phyloP scores from a whole-genome alignment of 2,329 filamentous ascomycete species.

The Colletotrichum cuscutae region DNA sequence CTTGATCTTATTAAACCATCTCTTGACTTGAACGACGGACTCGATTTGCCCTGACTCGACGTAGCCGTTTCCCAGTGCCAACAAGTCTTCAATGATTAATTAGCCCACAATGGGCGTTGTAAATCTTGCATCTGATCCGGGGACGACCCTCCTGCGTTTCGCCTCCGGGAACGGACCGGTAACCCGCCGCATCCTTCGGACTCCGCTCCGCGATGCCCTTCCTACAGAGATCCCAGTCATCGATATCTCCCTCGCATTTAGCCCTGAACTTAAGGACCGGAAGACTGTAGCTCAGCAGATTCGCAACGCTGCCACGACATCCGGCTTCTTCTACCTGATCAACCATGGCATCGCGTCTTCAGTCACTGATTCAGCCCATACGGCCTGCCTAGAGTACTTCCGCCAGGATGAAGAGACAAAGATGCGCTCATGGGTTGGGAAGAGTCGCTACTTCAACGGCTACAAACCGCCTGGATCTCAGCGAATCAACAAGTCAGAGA shows the following conservation, averaged over 20 bases:
- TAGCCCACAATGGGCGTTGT: not conserved
- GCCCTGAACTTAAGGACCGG: constrained; percentile 46
- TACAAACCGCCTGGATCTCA: constrained; percentile 54
- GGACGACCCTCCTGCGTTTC: constrained; percentile 45
- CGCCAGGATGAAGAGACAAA: constrained; percentile 56
- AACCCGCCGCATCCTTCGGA: constrained; percentile 46
- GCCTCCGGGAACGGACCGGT: constrained; percentile 50
- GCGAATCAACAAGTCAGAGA: constrained; percentile 61
- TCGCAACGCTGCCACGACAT: constrained; percentile 57
- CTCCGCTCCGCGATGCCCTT: constrained; percentile 49
- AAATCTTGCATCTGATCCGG: not conserved
- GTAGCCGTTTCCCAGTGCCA: not conserved
- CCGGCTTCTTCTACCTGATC: constrained; percentile 66
- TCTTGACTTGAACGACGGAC: not conserved
- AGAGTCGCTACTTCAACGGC: constrained; percentile 58
- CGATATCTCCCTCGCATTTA: constrained; percentile 56
- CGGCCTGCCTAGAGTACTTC: constrained; percentile 57
- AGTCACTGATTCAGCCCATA: constrained; percentile 43
- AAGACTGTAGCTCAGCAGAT: constrained; percentile 53
- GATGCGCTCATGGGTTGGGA: constrained; percentile 45
- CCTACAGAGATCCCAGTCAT: constrained; percentile 63
- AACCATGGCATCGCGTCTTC: constrained; percentile 57
- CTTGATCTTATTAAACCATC: not conserved
- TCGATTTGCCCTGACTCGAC: not conserved
- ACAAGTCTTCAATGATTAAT: not conserved